Percentiles rank a stretch among this genome's conserved stretches.
Evolutionary conservation across 169 alveolate species (phyloP).

Genomic region (Plasmodium vivax): DNA sequence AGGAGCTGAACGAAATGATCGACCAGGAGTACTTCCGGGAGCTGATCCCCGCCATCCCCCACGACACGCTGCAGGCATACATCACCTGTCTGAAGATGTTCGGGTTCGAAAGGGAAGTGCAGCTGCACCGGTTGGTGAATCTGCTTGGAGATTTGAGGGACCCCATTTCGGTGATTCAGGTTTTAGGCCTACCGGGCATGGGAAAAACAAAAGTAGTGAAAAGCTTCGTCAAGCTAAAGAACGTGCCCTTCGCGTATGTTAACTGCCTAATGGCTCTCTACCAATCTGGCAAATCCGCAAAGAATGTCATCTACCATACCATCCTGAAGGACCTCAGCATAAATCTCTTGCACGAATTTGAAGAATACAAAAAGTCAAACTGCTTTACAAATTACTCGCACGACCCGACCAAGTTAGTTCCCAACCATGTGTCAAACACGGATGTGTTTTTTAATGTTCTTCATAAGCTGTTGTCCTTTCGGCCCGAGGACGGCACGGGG

Average conservation of each 20-base stretch:
- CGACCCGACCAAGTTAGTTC: constrained; percentile 74
- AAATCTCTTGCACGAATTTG: constrained; percentile 51
- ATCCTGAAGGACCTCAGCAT: constrained; percentile 64
- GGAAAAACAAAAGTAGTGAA: constrained; percentile 74
- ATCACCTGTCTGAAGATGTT: constrained; percentile 59
- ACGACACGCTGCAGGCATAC: constrained; percentile 42
- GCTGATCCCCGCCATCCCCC: constrained; percentile 73
- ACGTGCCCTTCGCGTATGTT: constrained; percentile 74
- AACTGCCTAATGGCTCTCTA: constrained; percentile 75
- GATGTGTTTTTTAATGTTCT: constrained; percentile 59
- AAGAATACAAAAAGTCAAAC: constrained; percentile 51
- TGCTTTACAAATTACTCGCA: constrained; percentile 27
- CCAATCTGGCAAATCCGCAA: constrained; percentile 74
- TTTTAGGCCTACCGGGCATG: constrained; percentile 74
- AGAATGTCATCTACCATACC: constrained; percentile 67
- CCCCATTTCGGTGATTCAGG: constrained; percentile 68
- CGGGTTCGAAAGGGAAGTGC: constrained; percentile 76
- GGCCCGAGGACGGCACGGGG: constrained; percentile 15
- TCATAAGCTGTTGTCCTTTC: constrained; percentile 60
- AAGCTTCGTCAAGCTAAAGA: constrained; percentile 29
- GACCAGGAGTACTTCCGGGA: constrained; percentile 60
- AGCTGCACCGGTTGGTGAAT: constrained; percentile 50
- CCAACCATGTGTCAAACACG: constrained; percentile 57
- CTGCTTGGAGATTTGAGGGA: constrained; percentile 67
- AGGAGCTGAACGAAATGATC: constrained; percentile 60